Evolutionary conservation across 768 basidiomycete genomes (phyloP).

Genomic region (Dentipellis sp.): DNA sequence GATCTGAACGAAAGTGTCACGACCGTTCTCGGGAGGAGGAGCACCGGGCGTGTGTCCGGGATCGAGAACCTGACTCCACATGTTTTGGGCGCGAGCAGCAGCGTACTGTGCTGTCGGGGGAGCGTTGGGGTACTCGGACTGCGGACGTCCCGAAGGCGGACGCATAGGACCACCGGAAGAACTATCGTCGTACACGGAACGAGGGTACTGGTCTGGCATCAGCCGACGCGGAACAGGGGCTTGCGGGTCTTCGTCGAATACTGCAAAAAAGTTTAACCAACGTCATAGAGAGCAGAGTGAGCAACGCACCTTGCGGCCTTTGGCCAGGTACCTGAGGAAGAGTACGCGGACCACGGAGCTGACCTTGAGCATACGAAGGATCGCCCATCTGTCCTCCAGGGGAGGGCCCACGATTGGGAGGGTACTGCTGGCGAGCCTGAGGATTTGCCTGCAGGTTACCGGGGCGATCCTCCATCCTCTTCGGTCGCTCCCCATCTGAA

Average conservation of each 20-base stretch:
- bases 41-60: conserved; percentile 43
- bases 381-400: conserved; percentile 1
- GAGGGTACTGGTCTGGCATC: conserved; percentile 39
- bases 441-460: conserved; percentile 12
- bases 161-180: conserved; percentile 27
- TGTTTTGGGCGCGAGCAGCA: conserved; percentile 44
- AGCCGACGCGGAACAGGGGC: conserved; percentile 36
- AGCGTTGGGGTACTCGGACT: conserved; percentile 17
- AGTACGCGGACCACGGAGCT: conserved; percentile 13
- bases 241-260: conserved; percentile 21
- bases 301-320: conserved; percentile 8
- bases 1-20: conserved; percentile 65
- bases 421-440: conserved; percentile 5
- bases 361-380: background rate
- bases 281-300: background rate
- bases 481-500: conserved; percentile 41
- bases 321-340: conserved; percentile 15
- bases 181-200: conserved; percentile 7
- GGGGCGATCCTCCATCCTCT: background rate
- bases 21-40: conserved; percentile 24
- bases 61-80: conserved; percentile 90
- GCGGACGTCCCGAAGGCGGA: conserved; percentile 26
- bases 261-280: background rate
- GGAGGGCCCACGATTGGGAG: conserved; percentile 9
- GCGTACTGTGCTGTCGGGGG: conserved; percentile 9